Evolutionary conservation across 2,329 filamentous ascomycete species (phyloP), one percentile per base, ranked within the genome.

Genomic region (Ophiostoma tasmaniense): DNA sequence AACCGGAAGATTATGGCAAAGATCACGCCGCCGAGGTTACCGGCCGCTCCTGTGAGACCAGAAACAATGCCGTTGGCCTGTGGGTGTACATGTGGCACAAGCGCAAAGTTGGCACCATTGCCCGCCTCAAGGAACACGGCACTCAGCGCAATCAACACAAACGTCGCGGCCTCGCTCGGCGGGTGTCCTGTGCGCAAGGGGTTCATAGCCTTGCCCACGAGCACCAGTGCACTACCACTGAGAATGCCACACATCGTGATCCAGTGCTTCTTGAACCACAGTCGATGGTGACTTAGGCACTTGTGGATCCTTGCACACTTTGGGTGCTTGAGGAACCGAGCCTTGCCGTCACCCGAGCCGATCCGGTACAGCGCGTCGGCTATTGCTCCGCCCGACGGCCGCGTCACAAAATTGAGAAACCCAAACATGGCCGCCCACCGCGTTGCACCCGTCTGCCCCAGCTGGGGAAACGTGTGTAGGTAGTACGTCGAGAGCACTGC

Each of bases 1-100:
- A 93, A 95, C 66, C 92, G 83, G 82, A 94, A 96, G 75, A 92
- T 87, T 76, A 96, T 86, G 25, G 92, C 90, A 75, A 95, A 96
- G 66, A 96, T 78, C 67, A 97, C 87, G 14, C 93, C 93, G 3
- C 93, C 93, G 11, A 97, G 78, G 75, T 97, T 97, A 0, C 93
- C 93, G 10, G 85, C 83, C 0, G 90, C 92, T 11, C 93, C 93
- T 0, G 92, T 89, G 45, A 91, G 81, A 14, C 93, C 93, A 0
- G 89, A 91, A 7, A 97, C 84, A 69, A 85, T 77, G 17, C 92
- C 93, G 77, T 96, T 97, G 71, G 92, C 91, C 71, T 84, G 85
- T 0, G 92, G 91, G 78, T 93, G 90, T 1, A 96, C 89, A 76
- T 97, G 93, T 3, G 93, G 92, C 30, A 97, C 89, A 6, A 97